Evolutionary conservation across 108 stramenopile species (phyloP), one percentile per base, ranked within the genome.

Genomic region (Skeletonema menzelii): DNA sequence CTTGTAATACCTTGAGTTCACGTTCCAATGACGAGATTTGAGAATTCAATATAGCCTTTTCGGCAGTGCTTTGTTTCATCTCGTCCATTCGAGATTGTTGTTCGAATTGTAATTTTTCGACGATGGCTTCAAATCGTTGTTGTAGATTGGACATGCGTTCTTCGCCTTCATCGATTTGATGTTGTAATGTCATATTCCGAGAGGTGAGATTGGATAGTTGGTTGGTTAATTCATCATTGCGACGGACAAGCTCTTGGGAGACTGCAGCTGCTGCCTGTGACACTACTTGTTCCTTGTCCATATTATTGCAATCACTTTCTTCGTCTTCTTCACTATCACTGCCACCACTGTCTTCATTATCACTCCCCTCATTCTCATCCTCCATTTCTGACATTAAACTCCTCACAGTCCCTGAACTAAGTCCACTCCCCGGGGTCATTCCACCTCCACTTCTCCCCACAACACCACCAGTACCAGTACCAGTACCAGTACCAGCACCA

Each of bases 181-280:
- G 63, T 60, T 77, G 58, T 1, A 77, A 27, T 44, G 63, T 44
- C 49, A 70, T 44, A 24, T 77, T 72, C 11, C 14, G 37, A 26
- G 62, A 65, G 35, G 70, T 71, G 15, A 82, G 56, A 3, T 82
- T 37, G 56, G 76, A 65, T 17, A 82, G 57, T 72, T 77, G 76
- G 8, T 19, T n/a, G 28, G 34, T 76, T 17, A 82, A 64, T 42
- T 82, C 76, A 56, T 77, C 53, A 37, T 82, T 82, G 0, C 76
- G 80, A 35, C 77, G 59, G 32, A 77, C 67, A 14, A 80, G 67
- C 24, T 71, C 82, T 31, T 61, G 27, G 46, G 77, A 78, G 58
- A 78, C 75, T 20, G 82, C 74, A 8, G 76, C 72, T 24, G 76
- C 82, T 1, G 82, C 74, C 57, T 74, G 72, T 15, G 42, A 30